phyloP scores from a whole-genome alignment of 2,329 filamentous ascomycete species.

The Bipolaris cookei region DNA sequence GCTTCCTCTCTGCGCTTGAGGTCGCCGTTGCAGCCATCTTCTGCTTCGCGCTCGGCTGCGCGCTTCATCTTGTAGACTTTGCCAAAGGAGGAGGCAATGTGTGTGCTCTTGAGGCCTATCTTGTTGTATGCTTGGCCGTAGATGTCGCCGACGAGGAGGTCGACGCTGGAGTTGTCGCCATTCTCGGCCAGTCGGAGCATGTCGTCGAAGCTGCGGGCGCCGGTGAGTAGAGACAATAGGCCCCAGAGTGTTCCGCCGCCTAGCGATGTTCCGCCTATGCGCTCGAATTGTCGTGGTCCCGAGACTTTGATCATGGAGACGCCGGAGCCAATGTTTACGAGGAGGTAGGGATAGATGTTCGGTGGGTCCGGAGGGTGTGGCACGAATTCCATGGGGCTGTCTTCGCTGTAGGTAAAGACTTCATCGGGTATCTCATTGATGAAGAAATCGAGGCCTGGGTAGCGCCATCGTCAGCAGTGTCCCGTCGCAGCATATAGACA shows the following conservation, averaged over 20 bases:
- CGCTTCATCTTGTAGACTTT: slow-evolving; percentile 95
- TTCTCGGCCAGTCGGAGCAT: slow-evolving; percentile 92
- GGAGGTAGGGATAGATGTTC: slow-evolving; percentile 87
- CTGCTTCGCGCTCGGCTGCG: slow-evolving; percentile 77
- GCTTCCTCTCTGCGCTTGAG: slow-evolving; percentile 46
- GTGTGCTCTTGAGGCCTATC: slow-evolving; percentile 93
- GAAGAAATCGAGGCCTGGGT: slow-evolving; percentile 90
- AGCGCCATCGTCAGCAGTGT: slow-evolving; percentile 12
- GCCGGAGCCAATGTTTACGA: slow-evolving; percentile 97
- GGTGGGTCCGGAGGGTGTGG: slow-evolving; percentile 68
- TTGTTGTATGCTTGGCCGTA: slow-evolving; percentile 96
- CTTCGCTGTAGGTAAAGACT: slow-evolving; percentile 90
- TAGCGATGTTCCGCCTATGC: slow-evolving; percentile 92
- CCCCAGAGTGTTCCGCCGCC: slow-evolving; percentile 99
- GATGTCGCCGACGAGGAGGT: slow-evolving; percentile 97
- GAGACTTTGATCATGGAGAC: slow-evolving; percentile 98
- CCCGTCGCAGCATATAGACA: neutral
- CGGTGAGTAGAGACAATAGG: slow-evolving; percentile 85
- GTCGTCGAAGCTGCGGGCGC: slow-evolving; percentile 94
- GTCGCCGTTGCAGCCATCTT: slow-evolving; percentile 68
- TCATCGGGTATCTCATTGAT: slow-evolving; percentile 97
- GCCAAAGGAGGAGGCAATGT: slow-evolving; percentile 94
- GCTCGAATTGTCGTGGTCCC: slow-evolving; percentile 82
- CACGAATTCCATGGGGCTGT: slow-evolving; percentile 86
- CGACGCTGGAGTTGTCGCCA: slow-evolving; percentile 90